Conservation (phyloP, 371 early-diverging fungal species). For the Mortierella sp. region DNA sequence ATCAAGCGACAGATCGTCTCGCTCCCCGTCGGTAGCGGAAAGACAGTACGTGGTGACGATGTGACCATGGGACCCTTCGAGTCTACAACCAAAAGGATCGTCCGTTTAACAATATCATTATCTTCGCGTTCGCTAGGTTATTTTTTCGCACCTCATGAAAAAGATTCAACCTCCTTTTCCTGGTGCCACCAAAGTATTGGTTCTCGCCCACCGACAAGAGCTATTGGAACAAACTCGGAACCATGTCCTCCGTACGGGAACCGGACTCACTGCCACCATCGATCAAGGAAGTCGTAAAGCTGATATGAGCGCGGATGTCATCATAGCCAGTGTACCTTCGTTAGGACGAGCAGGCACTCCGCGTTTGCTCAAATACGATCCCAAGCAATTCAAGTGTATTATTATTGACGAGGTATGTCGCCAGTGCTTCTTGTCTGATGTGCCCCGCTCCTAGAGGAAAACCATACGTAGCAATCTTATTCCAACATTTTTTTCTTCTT, state of each 20-base stretch:
- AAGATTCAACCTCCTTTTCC: slow-evolving; percentile 70
- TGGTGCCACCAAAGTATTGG: slow-evolving; percentile 77
- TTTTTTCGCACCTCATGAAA: slow-evolving; percentile 85
- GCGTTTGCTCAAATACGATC: slow-evolving; percentile 76
- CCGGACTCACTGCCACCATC: slow-evolving; percentile 66
- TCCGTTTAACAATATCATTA: background rate
- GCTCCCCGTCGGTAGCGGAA: slow-evolving; percentile 90
- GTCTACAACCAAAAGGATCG: too few species aligned
- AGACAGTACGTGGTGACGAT: slow-evolving; percentile 69
- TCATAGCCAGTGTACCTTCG: slow-evolving; percentile 83
- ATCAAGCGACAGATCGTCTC: slow-evolving; percentile 80
- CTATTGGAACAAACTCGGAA: slow-evolving; percentile 81
- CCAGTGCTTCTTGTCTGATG: background rate
- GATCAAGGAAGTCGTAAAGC: slow-evolving; percentile 73
- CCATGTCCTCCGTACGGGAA: slow-evolving; percentile 69
- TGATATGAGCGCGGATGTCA: slow-evolving; percentile 71
- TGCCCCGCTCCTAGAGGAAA: slow-evolving; percentile 1
- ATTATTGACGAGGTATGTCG: slow-evolving; percentile 83
- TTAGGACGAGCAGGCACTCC: slow-evolving; percentile 64
- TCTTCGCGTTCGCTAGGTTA: slow-evolving; percentile 59
- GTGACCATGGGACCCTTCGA: background rate
- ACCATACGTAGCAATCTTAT: too few species aligned
- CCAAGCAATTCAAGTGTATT: slow-evolving; percentile 82
- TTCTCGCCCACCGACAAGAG: slow-evolving; percentile 91
- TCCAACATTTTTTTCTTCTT: background rate